These are phyloP conservation scores for Eimeria necatrix DNA, from an alignment of 169 alveolate species.

Conservation along the genomic window DNA sequence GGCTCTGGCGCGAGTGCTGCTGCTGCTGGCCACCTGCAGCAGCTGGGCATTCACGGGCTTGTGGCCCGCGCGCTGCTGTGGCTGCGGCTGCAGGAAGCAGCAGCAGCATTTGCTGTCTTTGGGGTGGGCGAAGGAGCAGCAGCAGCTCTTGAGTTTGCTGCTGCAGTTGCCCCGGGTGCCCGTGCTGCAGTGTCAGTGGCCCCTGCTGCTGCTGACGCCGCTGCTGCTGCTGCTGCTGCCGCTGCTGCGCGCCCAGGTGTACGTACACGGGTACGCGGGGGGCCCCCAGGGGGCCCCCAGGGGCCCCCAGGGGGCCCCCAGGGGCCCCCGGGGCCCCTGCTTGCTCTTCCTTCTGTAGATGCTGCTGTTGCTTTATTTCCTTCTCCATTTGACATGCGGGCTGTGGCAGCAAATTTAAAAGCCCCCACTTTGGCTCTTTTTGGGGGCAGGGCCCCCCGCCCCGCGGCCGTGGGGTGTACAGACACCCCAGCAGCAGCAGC, in stretches of 20 bases:
- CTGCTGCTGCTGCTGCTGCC: too few relatives aligned
- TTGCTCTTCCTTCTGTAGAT: background rate
- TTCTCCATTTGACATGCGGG: background rate
- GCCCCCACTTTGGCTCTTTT: background rate
- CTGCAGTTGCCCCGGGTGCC: background rate
- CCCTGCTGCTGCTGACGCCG: background rate
- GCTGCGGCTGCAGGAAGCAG: constrained; percentile 10
- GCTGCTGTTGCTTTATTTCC: constrained; percentile 11
- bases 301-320: background rate
- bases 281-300: too few relatives aligned
- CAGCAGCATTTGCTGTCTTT: background rate
- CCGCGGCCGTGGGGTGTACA: too few relatives aligned
- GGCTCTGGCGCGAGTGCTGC: background rate
- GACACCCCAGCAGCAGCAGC: too few relatives aligned
- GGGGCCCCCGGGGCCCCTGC: background rate
- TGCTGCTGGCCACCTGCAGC: background rate
- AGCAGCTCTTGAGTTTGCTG: background rate
- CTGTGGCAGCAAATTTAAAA: background rate
- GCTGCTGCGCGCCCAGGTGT: too few relatives aligned
- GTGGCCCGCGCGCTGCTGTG: constrained; percentile 1
- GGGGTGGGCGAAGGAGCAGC: background rate
- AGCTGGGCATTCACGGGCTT: background rate
- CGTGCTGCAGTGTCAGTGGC: background rate
- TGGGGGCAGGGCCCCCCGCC: background rate
- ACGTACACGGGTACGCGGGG: too few relatives aligned